Base-by-base conservation (phyloP, 208 protist species). In the Trypanosoma rangeli region DNA sequence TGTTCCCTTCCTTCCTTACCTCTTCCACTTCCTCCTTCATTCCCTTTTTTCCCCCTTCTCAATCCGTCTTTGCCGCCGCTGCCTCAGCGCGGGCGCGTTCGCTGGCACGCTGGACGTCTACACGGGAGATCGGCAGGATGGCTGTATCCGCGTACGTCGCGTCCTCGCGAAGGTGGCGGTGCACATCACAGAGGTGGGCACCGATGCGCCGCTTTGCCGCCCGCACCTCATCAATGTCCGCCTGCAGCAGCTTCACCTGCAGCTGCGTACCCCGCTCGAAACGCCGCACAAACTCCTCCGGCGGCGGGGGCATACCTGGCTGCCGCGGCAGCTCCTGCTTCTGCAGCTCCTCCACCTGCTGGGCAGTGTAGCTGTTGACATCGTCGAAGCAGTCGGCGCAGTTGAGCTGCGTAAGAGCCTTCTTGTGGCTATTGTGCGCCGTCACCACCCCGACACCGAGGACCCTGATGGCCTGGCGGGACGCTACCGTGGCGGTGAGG, bases 331-430 rank as follows among this genome's bases (percentile, higher is more conserved):
- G 59, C 37, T 60, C 64, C 68, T 88, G 84, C 48, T 35, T 64
- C 33, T 64, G 57, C 48, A 92, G 62, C 58, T 89, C 88, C 48
- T 82, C 84, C 33, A 87, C 80, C 64, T 91, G 85, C 55, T 77
- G 42, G 29, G 54, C 69, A 3, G 80, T 92, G 84, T 92, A 90
- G 13, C 54, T 55, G 35, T 83, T 83, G 13, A 94, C 85, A 70
- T 94, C 88, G 37, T 90, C 88, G 26, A 87, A 77, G 66, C 88
- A 94, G 79, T 94, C 88, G 24, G 85, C 74, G 66, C 88, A 94
- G 26, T 79, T 60, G 9, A 94, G 78, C 7, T 64, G 44, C 31
- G 48, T 74, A 18, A 94, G 64, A 13, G 88, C 86, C 78, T 82
- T 85, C 57, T 82, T 78, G 68, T 94, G 85, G 68, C 80, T 86